phyloP scores from a whole-genome alignment of 768 basidiomycete species.

The Auriscalpium orientale region DNA sequence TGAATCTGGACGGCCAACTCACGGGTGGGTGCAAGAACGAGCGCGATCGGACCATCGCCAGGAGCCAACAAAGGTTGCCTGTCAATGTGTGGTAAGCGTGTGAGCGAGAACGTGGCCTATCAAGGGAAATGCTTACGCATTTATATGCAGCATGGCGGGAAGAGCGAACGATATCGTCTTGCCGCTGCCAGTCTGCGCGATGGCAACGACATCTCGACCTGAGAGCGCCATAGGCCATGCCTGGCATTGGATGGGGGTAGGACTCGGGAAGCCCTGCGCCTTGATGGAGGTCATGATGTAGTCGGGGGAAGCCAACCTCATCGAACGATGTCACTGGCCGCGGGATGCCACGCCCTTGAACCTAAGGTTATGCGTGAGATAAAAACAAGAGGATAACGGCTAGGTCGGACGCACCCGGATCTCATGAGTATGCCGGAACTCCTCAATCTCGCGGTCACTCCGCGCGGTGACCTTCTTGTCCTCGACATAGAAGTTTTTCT shows the following conservation, averaged over 20 bases:
- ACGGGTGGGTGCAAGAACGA: constrained; percentile 95
- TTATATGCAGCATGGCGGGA: constrained; percentile 99
- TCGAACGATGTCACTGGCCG: constrained; percentile 89
- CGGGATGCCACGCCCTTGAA: constrained; percentile 84
- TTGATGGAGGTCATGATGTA: constrained; percentile 92
- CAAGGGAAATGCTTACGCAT: constrained; percentile 60
- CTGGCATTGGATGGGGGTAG: constrained; percentile 97
- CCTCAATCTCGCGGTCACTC: constrained; percentile 80
- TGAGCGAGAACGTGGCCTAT: not conserved
- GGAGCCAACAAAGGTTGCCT: constrained; percentile 89
- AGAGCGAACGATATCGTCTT: constrained; percentile 99
- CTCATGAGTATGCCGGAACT: constrained; percentile 76
- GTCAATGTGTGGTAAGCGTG: constrained; percentile 9
- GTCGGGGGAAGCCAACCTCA: constrained; percentile 92
- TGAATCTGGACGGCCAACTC: constrained; percentile 99
- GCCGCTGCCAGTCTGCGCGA: constrained; percentile 97
- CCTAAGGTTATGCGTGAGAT: constrained; percentile 34
- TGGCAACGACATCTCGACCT: constrained; percentile 90
- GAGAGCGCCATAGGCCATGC: constrained; percentile 99
- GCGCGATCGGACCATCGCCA: constrained; percentile 95
- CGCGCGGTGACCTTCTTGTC: constrained; percentile 75
- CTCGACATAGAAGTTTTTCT: constrained; percentile 97
- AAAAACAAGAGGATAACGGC: not conserved
- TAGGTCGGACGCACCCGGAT: constrained; percentile 56
- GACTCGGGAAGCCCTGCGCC: constrained; percentile 85